phyloP scores from a whole-genome alignment of 2,329 filamentous ascomycete genomes.

The Phialocephala sp. region DNA sequence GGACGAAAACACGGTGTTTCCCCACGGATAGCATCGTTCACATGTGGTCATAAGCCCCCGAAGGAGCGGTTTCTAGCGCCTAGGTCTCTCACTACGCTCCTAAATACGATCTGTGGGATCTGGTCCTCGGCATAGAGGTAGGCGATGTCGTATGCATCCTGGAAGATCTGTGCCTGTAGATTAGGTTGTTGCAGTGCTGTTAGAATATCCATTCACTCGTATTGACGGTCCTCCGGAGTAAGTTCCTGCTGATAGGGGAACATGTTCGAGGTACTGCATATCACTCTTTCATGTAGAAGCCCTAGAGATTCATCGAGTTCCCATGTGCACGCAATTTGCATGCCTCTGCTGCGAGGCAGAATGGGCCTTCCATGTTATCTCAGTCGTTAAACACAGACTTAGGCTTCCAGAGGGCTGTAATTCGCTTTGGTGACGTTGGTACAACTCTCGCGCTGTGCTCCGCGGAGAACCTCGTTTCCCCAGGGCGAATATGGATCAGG shows the following conservation, averaged over 20 bases:
- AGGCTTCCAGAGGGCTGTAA: background rate
- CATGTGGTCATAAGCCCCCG: background rate
- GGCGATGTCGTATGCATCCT: background rate
- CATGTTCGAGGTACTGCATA: background rate
- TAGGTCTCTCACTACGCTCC: background rate
- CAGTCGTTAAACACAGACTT: background rate
- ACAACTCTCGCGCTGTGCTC: background rate
- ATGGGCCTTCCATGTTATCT: background rate
- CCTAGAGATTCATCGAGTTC: background rate
- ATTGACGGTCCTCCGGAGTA: background rate
- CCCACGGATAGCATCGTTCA: background rate
- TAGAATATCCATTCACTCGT: background rate
- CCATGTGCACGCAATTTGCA: background rate
- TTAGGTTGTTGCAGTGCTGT: background rate
- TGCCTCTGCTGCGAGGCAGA: constrained; percentile 1
- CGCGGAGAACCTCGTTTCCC: background rate
- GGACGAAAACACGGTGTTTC: background rate
- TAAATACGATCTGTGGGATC: background rate
- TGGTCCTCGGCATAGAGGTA: background rate
- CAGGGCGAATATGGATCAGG: background rate
- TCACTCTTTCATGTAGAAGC: background rate
- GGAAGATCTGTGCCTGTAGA: background rate
- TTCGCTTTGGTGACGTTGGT: background rate
- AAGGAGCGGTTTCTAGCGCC: background rate
- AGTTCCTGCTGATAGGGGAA: background rate